Conservation (phyloP, 2,329 filamentous ascomycete genomes). For the Aureobasidium subglaciale region DNA sequence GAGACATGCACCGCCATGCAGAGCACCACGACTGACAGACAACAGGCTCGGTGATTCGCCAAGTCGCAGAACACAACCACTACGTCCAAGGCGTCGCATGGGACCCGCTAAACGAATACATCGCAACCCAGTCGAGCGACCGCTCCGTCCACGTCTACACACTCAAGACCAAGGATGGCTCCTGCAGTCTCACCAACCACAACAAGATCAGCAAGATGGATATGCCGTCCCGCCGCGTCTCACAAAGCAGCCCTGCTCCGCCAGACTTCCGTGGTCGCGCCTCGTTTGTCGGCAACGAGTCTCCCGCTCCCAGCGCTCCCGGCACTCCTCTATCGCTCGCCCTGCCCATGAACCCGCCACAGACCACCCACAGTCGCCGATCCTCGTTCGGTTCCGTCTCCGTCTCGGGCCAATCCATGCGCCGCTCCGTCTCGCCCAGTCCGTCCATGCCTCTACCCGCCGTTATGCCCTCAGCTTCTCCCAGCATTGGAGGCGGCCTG, state of each 20-base stretch:
- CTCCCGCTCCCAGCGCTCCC: conserved; percentile 82
- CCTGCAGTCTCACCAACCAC: conserved; percentile 74
- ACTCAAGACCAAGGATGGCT: conserved; percentile 90
- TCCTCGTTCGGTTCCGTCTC: conserved; percentile 72
- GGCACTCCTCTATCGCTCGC: conserved; percentile 86
- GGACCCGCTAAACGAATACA: conserved; percentile 97
- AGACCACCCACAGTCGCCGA: conserved; percentile 83
- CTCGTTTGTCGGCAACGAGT: conserved; percentile 61
- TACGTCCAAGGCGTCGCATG: conserved; percentile 98
- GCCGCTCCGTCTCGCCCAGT: conserved; percentile 81
- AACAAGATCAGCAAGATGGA: conserved; percentile 86
- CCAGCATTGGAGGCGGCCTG: conserved; percentile 60
- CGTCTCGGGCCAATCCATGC: conserved; percentile 54
- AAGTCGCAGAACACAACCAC: conserved; percentile 95
- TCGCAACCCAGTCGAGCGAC: conserved; percentile 96
- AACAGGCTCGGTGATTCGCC: conserved; percentile 63
- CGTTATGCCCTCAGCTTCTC: conserved; percentile 90
- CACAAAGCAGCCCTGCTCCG: conserved; percentile 85
- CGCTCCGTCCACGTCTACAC: conserved; percentile 97
- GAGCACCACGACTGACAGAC: conserved; percentile 18
- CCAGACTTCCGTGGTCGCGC: conserved; percentile 67
- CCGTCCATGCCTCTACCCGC: conserved; percentile 90
- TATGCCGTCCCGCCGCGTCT: conserved; percentile 81
- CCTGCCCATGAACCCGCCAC: conserved; percentile 92
- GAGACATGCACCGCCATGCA: conserved; percentile 4